Evolutionary conservation across 345 rosid genomes (phyloP).

Genomic region (Rhodamnia rubescens): DNA sequence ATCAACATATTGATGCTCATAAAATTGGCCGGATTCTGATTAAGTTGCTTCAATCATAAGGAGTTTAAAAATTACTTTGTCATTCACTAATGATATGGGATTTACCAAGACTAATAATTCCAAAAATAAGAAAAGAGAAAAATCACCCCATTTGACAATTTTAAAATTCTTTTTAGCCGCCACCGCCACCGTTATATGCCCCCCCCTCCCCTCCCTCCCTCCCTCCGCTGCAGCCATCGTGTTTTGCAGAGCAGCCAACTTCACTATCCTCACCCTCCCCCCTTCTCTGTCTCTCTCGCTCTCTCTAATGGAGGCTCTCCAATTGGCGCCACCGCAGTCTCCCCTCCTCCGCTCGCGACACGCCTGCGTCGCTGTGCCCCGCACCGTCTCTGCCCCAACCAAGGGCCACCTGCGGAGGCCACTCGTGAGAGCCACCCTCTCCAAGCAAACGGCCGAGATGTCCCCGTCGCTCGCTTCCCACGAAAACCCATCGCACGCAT

Average conservation of each 20-base stretch:
- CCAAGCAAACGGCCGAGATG: conserved; percentile 9
- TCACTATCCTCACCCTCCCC: too few relatives aligned
- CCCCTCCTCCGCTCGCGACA: neutral
- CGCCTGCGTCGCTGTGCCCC: neutral
- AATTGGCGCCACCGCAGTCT: neutral
- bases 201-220: too few relatives aligned
- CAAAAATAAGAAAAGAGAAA: too few relatives aligned
- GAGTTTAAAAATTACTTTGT: neutral
- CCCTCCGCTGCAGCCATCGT: too few relatives aligned
- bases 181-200: too few relatives aligned
- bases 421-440: conserved; percentile 9
- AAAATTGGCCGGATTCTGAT: too few relatives aligned
- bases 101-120: neutral
- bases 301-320: conserved; percentile 8
- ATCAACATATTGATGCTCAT: too few relatives aligned
- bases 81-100: neutral
- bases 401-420: neutral
- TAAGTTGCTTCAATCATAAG: neutral
- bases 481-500: neutral
- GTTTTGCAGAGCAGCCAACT: too few relatives aligned
- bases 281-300: too few relatives aligned
- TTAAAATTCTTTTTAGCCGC: too few relatives aligned
- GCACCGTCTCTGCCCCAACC: neutral
- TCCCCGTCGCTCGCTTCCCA: neutral
- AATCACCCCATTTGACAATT: too few relatives aligned